Percentiles rank a stretch among this genome's conserved stretches.
phyloP scores from a whole-genome alignment of 78 protist genomes.

The Tieghemostelium lacteum region DNA sequence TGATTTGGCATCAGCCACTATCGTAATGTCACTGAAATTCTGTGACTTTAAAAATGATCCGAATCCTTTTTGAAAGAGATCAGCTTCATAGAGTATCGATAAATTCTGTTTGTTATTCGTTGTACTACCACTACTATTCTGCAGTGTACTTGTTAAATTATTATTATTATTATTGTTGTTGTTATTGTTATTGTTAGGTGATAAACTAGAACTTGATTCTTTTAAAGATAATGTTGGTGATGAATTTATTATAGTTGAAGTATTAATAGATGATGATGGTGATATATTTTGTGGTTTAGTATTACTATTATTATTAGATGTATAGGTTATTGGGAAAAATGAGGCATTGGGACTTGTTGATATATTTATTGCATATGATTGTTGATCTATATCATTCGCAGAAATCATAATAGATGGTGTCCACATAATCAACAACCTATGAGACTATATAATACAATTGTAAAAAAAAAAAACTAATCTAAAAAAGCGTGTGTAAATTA shows the following conservation, averaged over 20 bases:
- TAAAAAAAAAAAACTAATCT: too few relatives aligned
- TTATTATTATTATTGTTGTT: neutral
- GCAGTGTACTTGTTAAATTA: neutral
- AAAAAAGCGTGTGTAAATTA: too few relatives aligned
- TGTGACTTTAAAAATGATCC: constrained; percentile 31
- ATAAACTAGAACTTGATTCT: too few relatives aligned
- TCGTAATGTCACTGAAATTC: constrained; percentile 47
- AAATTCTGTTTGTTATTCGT: neutral
- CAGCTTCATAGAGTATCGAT: constrained; percentile 6
- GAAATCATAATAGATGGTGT: too few relatives aligned
- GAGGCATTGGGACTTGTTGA: too few relatives aligned
- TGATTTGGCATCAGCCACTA: constrained; percentile 23
- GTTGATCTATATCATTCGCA: too few relatives aligned
- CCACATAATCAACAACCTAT: too few relatives aligned
- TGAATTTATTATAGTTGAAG: too few relatives aligned
- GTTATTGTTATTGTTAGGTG: constrained; percentile 2
- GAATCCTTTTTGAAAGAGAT: constrained; percentile 62
- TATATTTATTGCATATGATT: too few relatives aligned
- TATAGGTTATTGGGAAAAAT: constrained; percentile 22
- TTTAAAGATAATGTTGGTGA: too few relatives aligned
- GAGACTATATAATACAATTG: too few relatives aligned
- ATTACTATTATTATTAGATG: neutral
- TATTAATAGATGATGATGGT: neutral
- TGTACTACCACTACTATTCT: neutral
- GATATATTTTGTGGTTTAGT: neutral